Conservation (phyloP, 768 basidiomycete species). For the Mycena belliarum region DNA sequence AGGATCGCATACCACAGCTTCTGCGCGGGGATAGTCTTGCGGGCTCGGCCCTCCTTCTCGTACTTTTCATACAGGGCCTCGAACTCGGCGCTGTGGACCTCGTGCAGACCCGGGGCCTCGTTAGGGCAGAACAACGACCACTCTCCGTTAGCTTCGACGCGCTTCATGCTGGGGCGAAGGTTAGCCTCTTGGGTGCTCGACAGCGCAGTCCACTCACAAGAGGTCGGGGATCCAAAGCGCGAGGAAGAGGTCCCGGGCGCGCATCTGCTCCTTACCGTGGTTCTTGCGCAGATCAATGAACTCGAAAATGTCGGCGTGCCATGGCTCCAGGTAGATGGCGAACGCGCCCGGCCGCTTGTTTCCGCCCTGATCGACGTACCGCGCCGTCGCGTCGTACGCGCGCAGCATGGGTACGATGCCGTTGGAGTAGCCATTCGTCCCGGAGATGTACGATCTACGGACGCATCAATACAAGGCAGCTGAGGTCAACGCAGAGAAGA, state of each 20-base stretch:
- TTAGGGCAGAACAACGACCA: conserved; percentile 99
- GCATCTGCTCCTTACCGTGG: conserved; percentile 97
- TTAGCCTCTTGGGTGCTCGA: background rate
- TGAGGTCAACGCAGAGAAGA: conserved; percentile 4
- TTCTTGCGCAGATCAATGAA: conserved; percentile 98
- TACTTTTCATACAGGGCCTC: conserved; percentile 84
- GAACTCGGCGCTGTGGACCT: conserved; percentile 90
- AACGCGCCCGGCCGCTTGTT: conserved; percentile 99
- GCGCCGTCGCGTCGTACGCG: conserved; percentile 95
- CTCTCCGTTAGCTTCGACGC: conserved; percentile 84
- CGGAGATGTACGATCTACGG: conserved; percentile 91
- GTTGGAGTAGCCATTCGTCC: conserved; percentile 98
- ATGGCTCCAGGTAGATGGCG: conserved; percentile 97
- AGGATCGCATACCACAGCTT: conserved; percentile 98
- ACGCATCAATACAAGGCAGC: background rate
- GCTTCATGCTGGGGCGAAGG: conserved; percentile 76
- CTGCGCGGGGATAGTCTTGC: conserved; percentile 87
- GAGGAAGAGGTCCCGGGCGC: conserved; percentile 96
- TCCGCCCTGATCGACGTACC: conserved; percentile 98
- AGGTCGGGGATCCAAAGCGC: conserved; percentile 98
- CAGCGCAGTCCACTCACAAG: conserved; percentile 59
- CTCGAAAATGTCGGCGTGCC: conserved; percentile 98
- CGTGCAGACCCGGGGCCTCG: conserved; percentile 88
- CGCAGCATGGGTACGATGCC: conserved; percentile 99
- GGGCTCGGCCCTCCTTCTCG: conserved; percentile 86